Evolutionary conservation across 2,329 filamentous ascomycete species (phyloP).

Genomic region (Exserohilum turcica): DNA sequence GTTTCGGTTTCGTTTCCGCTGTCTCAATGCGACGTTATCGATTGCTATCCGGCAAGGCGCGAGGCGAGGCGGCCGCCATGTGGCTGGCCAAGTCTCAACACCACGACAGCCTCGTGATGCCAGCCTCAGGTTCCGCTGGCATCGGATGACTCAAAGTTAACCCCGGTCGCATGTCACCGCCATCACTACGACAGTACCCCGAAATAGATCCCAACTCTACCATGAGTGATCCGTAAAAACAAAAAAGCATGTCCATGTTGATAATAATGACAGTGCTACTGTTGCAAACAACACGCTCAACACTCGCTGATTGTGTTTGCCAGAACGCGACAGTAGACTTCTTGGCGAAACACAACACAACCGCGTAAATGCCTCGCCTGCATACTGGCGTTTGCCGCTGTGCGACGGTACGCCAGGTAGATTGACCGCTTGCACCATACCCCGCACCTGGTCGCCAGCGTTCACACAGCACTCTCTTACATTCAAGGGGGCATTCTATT

Average conservation of each 20-base stretch:
- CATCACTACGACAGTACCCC: not conserved
- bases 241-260: not conserved
- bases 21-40: conserved; percentile 21
- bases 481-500: not conserved
- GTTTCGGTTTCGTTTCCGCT: conserved; percentile 10
- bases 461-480: not conserved
- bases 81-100: conserved; percentile 26
- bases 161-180: not conserved
- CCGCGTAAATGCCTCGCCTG: conserved; percentile 41
- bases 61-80: conserved; percentile 14
- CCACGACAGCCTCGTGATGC: conserved; percentile 26
- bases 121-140: not conserved
- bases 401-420: not conserved
- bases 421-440: conserved; percentile 14
- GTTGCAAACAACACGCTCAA: not conserved
- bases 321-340: conserved; percentile 11
- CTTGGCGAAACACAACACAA: conserved; percentile 24
- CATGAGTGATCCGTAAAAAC: no score
- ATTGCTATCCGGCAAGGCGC: conserved; percentile 24
- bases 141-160: not conserved
- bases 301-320: conserved; percentile 13
- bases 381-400: conserved; percentile 24
- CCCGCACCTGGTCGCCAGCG: conserved; percentile 3
- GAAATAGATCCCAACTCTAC: not conserved
- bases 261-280: not conserved